phyloP scores from a whole-genome alignment of 306 rosid genomes.

The Psophocarpus tetragonolobus region DNA sequence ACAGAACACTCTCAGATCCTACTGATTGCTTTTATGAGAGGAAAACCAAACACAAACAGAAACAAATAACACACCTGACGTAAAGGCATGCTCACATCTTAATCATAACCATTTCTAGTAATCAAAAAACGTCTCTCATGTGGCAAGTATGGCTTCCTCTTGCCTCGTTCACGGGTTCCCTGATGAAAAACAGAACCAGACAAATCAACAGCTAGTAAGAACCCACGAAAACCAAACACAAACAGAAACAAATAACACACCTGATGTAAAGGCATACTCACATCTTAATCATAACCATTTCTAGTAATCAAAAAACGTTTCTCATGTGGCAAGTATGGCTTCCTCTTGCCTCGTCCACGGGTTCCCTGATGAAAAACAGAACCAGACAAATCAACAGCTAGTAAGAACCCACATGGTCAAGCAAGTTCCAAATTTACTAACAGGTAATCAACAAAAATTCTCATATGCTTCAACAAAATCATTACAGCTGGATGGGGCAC shows the following conservation, averaged over 20 bases:
- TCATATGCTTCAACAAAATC: neutral
- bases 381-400: neutral
- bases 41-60: no score
- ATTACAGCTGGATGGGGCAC: neutral
- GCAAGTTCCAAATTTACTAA: no score
- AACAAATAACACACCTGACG: no score
- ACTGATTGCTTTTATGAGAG: no score
- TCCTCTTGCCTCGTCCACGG: slow-evolving; percentile 90
- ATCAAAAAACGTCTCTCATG: slow-evolving; percentile 80
- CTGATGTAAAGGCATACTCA: neutral
- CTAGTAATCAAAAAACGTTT: slow-evolving; percentile 91
- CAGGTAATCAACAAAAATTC: no score
- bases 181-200: slow-evolving; percentile 27
- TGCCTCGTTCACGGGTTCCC: slow-evolving; percentile 93
- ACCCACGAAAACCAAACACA: no score
- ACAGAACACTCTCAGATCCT: neutral
- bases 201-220: no score
- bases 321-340: slow-evolving; percentile 76
- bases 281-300: slow-evolving; percentile 61
- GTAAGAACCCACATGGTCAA: no score
- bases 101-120: slow-evolving; percentile 82
- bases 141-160: slow-evolving; percentile 91
- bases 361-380: slow-evolving; percentile 61
- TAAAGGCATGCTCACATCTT: neutral
- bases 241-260: no score